Evolutionary conservation across 2,329 filamentous ascomycete genomes (phyloP), one percentile per base, ranked within the genome.

Genomic region (Paracamarosporium sp.): DNA sequence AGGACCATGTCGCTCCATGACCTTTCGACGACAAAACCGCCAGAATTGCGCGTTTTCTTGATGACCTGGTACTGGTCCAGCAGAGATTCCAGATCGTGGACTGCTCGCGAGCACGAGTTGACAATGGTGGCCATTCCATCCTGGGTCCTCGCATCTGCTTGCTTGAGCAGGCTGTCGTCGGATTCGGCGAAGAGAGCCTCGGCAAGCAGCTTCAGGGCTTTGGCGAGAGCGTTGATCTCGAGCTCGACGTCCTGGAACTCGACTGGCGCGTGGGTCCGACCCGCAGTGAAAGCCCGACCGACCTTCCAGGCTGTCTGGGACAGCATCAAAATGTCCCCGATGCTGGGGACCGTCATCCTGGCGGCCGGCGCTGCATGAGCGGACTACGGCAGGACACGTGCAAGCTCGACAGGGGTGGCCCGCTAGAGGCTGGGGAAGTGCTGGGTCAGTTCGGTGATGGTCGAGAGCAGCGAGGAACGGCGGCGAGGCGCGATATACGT

Each of bases 221-320:
- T 78, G 50, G 78, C 76, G n/a, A 82, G 71, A 8, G 71, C 68
- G 52, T 75, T 72, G 22, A 79, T 66, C 56, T 80, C 77, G 17
- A 71, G 12, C 31, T 48, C 20, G 20, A 82, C 71, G 35, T 78
- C 75, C 15, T 73, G 68, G 58, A 82, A 81, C 25, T 79, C 77
- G 28, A 65, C 28, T 1, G 79, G 79, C 6, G 77, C 77, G 52
- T 69, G 67, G 50, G 74, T 74, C 30, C 75, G 73, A 25, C 76
- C 76, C 20, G 79, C 68, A 5, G 73, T 75, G 63, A 82, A 82
- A 1, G 79, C 75, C 48, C 78, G 67, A 25, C 78, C 79, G 38
- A 79, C 77, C 59, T 76, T 80, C 79, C 79, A 81, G 22, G 80
- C 79, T 40, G 76, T 71, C 63, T 81, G 79, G 5, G 78, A 80